These are phyloP conservation scores for Spathaspora jeffriesii DNA, from an alignment of 1,139 yeast species.

Conservation along the genomic window DNA sequence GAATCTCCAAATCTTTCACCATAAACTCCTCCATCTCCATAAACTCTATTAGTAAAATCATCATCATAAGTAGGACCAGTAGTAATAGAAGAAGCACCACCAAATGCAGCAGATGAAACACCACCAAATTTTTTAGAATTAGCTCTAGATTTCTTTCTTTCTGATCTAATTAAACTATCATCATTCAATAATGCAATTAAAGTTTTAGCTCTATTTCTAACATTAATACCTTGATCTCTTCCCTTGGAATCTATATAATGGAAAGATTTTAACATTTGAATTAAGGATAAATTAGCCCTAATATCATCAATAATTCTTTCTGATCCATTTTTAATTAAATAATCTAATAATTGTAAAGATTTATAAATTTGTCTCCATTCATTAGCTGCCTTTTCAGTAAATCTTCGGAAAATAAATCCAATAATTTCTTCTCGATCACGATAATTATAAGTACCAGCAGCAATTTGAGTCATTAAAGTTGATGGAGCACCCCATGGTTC, in stretches of 20 bases:
- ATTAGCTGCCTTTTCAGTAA: slow-evolving; percentile 91
- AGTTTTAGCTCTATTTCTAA: slow-evolving; percentile 86
- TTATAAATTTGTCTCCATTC: slow-evolving; percentile 99
- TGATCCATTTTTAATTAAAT: slow-evolving; percentile 86
- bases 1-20: slow-evolving; percentile 67
- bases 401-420: slow-evolving; percentile 73
- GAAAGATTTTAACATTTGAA: slow-evolving; percentile 89
- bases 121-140: slow-evolving; percentile 82
- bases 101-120: slow-evolving; percentile 52
- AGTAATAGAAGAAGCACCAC: slow-evolving; percentile 46
- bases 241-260: slow-evolving; percentile 95
- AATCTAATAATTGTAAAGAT: slow-evolving; percentile 88
- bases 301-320: slow-evolving; percentile 96
- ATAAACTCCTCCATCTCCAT: slow-evolving; percentile 82
- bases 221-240: slow-evolving; percentile 95
- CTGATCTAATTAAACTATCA: slow-evolving; percentile 74
- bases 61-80: slow-evolving; percentile 51
- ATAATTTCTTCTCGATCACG: slow-evolving; percentile 77
- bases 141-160: slow-evolving; percentile 86
- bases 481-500: slow-evolving; percentile 99
- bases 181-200: slow-evolving; percentile 72
- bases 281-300: slow-evolving; percentile 76
- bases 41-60: slow-evolving; percentile 57
- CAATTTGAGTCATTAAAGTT: slow-evolving; percentile 90
- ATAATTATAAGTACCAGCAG: slow-evolving; percentile 91